A percentile compares a stretch with the other conserved stretches of the same genome.
phyloP scores from a whole-genome alignment of 257 asterid genomes.

The Nemophila menziesii region DNA sequence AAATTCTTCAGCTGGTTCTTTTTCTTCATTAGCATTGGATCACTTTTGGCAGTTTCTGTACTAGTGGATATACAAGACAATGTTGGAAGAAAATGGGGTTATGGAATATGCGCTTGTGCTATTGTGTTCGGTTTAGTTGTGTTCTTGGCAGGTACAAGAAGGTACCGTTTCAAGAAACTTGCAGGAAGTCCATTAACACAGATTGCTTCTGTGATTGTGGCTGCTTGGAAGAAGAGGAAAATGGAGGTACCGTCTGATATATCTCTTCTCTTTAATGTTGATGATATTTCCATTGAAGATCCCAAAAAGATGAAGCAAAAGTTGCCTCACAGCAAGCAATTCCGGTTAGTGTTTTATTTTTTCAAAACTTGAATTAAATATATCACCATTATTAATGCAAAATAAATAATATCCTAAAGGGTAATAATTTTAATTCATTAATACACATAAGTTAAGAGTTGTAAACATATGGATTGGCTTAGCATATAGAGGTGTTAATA shows the following conservation, averaged over 20 bases:
- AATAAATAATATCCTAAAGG: too few relatives aligned
- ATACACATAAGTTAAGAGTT: too few relatives aligned
- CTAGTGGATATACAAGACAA: constrained; percentile 35
- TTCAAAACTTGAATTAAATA: not conserved
- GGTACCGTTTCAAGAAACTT: constrained; percentile 27
- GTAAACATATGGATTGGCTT: too few relatives aligned
- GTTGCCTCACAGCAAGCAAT: constrained; percentile 32
- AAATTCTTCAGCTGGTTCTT: constrained; percentile 34
- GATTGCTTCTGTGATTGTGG: constrained; percentile 21
- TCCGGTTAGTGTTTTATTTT: constrained; percentile 13
- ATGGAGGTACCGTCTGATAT: constrained; percentile 16
- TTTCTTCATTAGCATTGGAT: constrained; percentile 29
- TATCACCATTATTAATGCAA: too few relatives aligned
- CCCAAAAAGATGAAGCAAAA: constrained; percentile 38
- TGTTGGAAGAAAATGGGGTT: constrained; percentile 25
- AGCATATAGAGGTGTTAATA: too few relatives aligned
- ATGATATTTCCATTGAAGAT: constrained; percentile 16
- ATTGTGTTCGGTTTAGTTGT: constrained; percentile 25
- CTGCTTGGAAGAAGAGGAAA: constrained; percentile 26
- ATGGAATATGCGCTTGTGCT: constrained; percentile 33
- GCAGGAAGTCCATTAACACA: constrained; percentile 27
- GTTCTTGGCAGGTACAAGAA: constrained; percentile 21
- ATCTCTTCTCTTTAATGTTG: constrained; percentile 10
- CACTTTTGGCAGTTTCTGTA: constrained; percentile 32
- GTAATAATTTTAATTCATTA: too few relatives aligned